Percentiles rank a stretch among this genome's conserved stretches.
Evolutionary conservation across 192 early-diverging fungal species (phyloP).

Genomic region (Paraglomus brasilianum): DNA sequence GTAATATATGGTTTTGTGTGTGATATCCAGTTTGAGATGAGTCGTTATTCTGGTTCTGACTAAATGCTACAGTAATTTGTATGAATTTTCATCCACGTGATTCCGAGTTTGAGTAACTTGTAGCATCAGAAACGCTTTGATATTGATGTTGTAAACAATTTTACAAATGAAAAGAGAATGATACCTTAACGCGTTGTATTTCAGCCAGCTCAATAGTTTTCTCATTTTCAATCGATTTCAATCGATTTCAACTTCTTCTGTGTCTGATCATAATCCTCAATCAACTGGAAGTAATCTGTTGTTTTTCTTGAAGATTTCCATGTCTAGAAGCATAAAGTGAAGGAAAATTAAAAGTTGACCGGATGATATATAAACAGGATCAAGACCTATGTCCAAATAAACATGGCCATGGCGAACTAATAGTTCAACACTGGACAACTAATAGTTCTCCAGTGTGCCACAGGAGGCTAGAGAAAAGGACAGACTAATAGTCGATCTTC

Average conservation of each 20-base stretch:
- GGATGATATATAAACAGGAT: constrained; percentile 2
- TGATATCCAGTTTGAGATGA: too few species aligned
- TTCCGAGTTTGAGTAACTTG: too few species aligned
- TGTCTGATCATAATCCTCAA: background rate
- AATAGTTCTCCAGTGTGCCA: constrained; percentile 24
- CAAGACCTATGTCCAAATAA: background rate
- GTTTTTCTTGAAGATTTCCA: constrained; percentile 24
- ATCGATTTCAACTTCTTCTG: background rate
- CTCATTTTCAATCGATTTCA: constrained; percentile 1
- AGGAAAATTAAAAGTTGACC: constrained; percentile 1
- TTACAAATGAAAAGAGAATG: too few species aligned
- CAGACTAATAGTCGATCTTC: constrained; percentile 30
- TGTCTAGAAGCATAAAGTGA: constrained; percentile 2
- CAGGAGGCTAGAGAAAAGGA: constrained; percentile 28
- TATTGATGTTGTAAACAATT: too few species aligned
- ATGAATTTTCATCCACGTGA: too few species aligned
- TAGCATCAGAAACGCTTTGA: too few species aligned
- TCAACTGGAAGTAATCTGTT: constrained; percentile 3
- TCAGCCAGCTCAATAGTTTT: constrained; percentile 1
- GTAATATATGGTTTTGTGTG: too few species aligned
- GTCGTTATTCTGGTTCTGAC: too few species aligned
- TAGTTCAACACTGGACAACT: constrained; percentile 28
- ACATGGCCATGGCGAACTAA: constrained; percentile 28
- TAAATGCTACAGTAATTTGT: too few species aligned
- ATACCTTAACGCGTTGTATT: constrained; percentile 10